phyloP scores from a whole-genome alignment of 768 basidiomycete genomes.

The Kondoa malvinella region DNA sequence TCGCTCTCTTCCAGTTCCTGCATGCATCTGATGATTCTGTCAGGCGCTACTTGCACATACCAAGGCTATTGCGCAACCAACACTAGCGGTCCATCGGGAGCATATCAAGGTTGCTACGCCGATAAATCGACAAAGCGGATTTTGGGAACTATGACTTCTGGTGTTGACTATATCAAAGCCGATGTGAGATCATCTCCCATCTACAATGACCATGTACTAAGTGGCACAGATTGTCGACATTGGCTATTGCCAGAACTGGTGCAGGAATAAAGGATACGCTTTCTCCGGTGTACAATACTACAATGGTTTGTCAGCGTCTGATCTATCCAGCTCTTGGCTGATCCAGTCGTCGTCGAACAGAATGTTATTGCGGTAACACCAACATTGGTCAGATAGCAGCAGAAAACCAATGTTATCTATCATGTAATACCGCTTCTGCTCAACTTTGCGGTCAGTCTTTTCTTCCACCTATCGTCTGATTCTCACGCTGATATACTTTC shows the following conservation, averaged over 20 bases:
- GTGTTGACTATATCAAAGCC: background rate
- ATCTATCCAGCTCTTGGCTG: background rate
- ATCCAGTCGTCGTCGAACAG: background rate
- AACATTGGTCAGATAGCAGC: background rate
- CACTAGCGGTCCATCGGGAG: background rate
- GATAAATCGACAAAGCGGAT: background rate
- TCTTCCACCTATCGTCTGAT: background rate
- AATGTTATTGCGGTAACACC: background rate
- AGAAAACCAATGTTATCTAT: background rate
- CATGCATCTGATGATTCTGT: background rate
- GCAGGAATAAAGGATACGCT: background rate
- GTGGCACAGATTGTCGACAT: background rate
- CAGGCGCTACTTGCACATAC: background rate
- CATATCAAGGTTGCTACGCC: background rate
- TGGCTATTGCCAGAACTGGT: background rate
- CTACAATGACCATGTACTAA: background rate
- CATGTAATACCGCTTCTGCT: background rate
- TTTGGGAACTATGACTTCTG: background rate
- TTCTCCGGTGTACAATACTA: background rate
- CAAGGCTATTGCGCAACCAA: background rate
- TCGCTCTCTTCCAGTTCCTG: background rate
- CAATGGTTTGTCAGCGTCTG: background rate
- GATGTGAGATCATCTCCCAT: background rate
- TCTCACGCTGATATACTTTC: background rate
- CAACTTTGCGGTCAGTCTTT: background rate